Evolutionary conservation across 371 early-diverging fungal genomes (phyloP).

Genomic region (Mucor mucedo): DNA sequence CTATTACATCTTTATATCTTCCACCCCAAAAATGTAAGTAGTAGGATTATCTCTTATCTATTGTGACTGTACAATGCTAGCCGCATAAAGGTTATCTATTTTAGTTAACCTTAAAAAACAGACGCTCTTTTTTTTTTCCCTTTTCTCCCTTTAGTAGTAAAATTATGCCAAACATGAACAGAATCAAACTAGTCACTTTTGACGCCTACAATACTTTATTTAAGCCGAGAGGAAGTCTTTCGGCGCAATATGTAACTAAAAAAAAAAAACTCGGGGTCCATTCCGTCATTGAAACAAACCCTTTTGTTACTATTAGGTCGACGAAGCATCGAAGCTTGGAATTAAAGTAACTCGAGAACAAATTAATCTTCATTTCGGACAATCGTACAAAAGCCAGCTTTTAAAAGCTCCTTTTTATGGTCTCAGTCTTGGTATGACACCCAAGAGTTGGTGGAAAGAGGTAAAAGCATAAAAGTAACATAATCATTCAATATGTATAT

Average conservation of each 20-base stretch:
- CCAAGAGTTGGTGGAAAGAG: constrained; percentile 52
- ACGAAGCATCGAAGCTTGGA: constrained; percentile 45
- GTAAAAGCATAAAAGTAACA: constrained; percentile 2
- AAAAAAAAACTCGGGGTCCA: background rate
- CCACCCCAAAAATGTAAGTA: background rate
- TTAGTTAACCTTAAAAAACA: constrained; percentile 15
- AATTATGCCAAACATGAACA: constrained; percentile 10
- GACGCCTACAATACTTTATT: constrained; percentile 56
- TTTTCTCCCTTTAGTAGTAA: constrained; percentile 20
- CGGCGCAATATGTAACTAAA: constrained; percentile 43
- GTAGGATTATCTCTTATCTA: constrained; percentile 6
- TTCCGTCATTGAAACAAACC: background rate
- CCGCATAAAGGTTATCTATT: background rate
- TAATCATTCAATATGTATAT: background rate
- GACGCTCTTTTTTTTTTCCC: constrained; percentile 39
- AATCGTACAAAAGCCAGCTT: constrained; percentile 38
- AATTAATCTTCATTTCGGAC: constrained; percentile 43
- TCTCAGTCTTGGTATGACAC: constrained; percentile 36
- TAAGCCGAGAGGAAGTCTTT: constrained; percentile 45
- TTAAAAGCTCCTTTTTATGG: constrained; percentile 51
- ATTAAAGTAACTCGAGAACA: constrained; percentile 36
- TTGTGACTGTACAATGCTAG: constrained; percentile 1
- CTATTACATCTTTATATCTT: too few species aligned
- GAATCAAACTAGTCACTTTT: constrained; percentile 44
- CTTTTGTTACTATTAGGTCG: constrained; percentile 26